Evolutionary conservation across 179 eudicot species (phyloP), one percentile per base, ranked within the genome.

Genomic region (Carnegiea gigantea): DNA sequence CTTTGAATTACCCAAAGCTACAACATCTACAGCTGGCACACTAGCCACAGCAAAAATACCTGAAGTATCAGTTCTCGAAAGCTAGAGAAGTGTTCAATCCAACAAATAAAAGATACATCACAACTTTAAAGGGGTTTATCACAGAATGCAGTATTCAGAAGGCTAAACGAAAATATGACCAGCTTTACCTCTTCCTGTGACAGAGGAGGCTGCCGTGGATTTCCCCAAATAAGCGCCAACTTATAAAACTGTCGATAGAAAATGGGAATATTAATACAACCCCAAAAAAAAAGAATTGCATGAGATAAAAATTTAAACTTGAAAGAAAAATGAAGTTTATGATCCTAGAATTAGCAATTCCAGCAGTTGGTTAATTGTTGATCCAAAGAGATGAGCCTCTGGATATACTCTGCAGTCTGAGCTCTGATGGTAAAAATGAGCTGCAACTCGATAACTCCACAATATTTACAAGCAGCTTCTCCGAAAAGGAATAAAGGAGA

Each of bases 141-240:
- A 28, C 30, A 28, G 30, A 73, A n/a, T 30, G 28, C 20, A 64
- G 6, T 30, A 20, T 11, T 14, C 43, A 43, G 33, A 60, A 75
- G 36, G 20, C 43, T 13, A 49, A 53, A 33, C 7, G 33, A 65
- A 54, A 78, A 28, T 38, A 40, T 18, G 13, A 51, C 44, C 36
- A 77, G 23, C 38, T 28, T 21, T 77, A 95, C 99, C 98, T 94
- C 98, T 89, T 92, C 92, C 43, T 76, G 76, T 40, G 89, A 86
- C 84, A 96, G 77, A 21, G 98, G 96, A 81, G 92, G 83, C 86
- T 92, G 97, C 11, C 98, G 95, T 71, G 97, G 98, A 77, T 94
- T 90, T 80, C 95, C 98, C 99, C 97, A 95, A 75, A 89, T 91
- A 30, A 92, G 90, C 43, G 95, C 78, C 81, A 90, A 79, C 79